A percentile compares a stretch with the other conserved stretches of the same genome.
Conservation (phyloP, 345 rosid species). For the Rubroshorea leprosula region DNA sequence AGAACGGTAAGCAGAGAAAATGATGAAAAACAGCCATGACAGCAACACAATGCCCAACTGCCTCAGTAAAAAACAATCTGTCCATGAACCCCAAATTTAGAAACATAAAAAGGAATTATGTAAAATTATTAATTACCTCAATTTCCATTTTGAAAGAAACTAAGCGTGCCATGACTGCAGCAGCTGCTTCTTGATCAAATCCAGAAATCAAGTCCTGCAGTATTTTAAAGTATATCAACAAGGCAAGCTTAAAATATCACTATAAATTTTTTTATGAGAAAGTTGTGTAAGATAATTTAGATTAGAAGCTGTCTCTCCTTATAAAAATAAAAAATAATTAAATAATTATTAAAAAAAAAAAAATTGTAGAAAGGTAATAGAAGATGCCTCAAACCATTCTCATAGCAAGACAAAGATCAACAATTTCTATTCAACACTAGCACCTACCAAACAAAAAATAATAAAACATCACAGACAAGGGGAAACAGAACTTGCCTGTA, state of each 20-base stretch:
- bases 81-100: no score
- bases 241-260: not conserved
- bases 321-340: no score
- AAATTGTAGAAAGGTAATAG: not conserved
- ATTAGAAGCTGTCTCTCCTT: not conserved
- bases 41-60: no score
- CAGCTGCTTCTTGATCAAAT: constrained; percentile 99
- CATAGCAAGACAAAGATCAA: no score
- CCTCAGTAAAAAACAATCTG: no score
- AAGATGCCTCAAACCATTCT: not conserved
- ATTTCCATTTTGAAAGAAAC: constrained; percentile 95
- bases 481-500: constrained; percentile 52
- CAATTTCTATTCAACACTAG: not conserved
- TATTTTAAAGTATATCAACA: constrained; percentile 13
- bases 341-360: no score
- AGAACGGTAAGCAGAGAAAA: not conserved
- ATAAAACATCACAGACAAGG: not conserved
- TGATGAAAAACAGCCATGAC: no score
- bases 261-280: not conserved
- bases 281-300: not conserved
- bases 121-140: constrained; percentile 50
- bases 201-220: constrained; percentile 85
- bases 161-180: constrained; percentile 80
- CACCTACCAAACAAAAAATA: not conserved
- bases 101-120: no score